A percentile compares a stretch with the other conserved stretches of the same genome.
Evolutionary conservation across 2,329 filamentous ascomycete species (phyloP).

Genomic region (Bretziella fagacearum): DNA sequence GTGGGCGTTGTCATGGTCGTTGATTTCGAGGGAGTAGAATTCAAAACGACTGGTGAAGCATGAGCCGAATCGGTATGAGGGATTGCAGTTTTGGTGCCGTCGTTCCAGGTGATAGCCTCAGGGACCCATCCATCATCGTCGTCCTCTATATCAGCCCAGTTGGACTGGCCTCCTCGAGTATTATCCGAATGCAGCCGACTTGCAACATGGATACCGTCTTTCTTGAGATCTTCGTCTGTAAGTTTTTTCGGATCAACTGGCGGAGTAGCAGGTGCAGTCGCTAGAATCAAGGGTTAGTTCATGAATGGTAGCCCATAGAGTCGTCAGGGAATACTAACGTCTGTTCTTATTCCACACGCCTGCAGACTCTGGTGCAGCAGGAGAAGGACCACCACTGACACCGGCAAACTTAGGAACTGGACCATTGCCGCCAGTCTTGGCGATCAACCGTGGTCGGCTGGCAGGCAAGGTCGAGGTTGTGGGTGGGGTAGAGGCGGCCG

Average conservation of each 20-base stretch:
- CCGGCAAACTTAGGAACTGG: slow-evolving; percentile 28
- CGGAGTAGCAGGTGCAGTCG: slow-evolving; percentile 26
- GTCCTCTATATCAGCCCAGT: slow-evolving; percentile 82
- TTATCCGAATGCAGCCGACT: slow-evolving; percentile 63
- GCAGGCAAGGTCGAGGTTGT: slow-evolving; percentile 30
- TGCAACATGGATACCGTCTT: slow-evolving; percentile 73
- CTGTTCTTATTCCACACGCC: slow-evolving; percentile 82
- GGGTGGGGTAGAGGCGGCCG: slow-evolving; percentile 24
- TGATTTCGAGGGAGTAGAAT: slow-evolving; percentile 24
- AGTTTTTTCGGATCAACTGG: slow-evolving; percentile 62
- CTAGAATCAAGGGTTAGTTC: slow-evolving; percentile 22
- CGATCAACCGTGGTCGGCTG: slow-evolving; percentile 55
- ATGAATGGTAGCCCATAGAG: background rate
- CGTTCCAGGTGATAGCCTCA: slow-evolving; percentile 73
- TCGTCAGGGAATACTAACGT: slow-evolving; percentile 35
- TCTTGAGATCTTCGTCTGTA: slow-evolving; percentile 73
- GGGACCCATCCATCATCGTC: slow-evolving; percentile 68
- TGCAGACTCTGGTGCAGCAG: slow-evolving; percentile 53
- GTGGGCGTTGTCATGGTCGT: background rate
- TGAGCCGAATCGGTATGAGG: slow-evolving; percentile 34
- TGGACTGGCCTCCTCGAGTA: slow-evolving; percentile 48
- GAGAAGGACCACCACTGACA: slow-evolving; percentile 39
- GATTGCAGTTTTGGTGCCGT: slow-evolving; percentile 67
- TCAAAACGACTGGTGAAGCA: slow-evolving; percentile 18
- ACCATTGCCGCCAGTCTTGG: slow-evolving; percentile 50